phyloP scores from a whole-genome alignment of 2,329 filamentous ascomycete species.

The Nemania bipapillata region DNA sequence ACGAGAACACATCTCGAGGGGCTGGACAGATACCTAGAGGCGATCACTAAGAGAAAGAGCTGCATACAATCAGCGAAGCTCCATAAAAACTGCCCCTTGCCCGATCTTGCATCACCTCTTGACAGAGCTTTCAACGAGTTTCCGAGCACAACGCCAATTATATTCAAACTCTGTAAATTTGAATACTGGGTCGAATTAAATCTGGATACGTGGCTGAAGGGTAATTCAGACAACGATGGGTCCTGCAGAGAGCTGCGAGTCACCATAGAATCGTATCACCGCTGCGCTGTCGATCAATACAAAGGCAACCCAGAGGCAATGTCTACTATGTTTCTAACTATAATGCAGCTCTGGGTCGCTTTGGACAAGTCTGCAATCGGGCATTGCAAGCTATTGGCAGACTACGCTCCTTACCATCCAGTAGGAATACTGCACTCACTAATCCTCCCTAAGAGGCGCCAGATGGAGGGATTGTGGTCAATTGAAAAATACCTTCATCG shows the following conservation, averaged over 20 bases:
- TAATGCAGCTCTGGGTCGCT: conserved; percentile 69
- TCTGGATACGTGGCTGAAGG: not conserved
- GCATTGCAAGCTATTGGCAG: conserved; percentile 54
- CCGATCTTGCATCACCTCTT: not conserved
- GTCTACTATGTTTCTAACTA: conserved; percentile 66
- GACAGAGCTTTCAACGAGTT: not conserved
- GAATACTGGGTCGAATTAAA: conserved; percentile 24
- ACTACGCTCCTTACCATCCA: conserved; percentile 62
- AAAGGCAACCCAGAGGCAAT: conserved; percentile 54
- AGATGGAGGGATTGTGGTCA: conserved; percentile 58
- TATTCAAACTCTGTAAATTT: conserved; percentile 3
- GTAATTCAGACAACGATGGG: not conserved
- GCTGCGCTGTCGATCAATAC: not conserved
- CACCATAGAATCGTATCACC: conserved; percentile 14
- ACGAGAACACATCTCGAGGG: not conserved
- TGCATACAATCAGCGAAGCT: not conserved
- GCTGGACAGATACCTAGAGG: conserved; percentile 7
- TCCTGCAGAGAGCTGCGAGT: not conserved
- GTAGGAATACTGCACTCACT: conserved; percentile 56
- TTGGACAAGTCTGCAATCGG: conserved; percentile 60
- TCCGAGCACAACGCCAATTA: not conserved
- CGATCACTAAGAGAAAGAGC: not conserved
- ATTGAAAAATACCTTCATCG: conserved; percentile 61
- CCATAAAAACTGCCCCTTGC: not conserved
- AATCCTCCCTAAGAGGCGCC: conserved; percentile 55